Base-by-base conservation (phyloP, 1,284 basidiomycete genomes). In the Rhodotorula sp. region DNA sequence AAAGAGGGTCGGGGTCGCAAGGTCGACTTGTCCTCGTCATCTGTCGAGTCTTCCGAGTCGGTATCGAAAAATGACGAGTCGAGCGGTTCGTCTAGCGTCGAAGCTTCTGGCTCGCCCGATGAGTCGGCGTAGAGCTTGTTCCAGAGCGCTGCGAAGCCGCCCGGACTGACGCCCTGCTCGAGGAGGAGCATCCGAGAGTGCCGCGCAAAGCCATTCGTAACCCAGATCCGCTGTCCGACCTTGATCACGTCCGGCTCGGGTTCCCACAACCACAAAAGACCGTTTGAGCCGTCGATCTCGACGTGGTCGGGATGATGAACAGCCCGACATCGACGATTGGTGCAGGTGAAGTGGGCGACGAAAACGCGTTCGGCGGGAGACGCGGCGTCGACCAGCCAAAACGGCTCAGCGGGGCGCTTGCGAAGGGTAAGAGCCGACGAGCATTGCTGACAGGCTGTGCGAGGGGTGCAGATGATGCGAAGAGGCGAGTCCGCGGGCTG, bases 261-360 rank as follows among this genome's bases (percentile, higher is more conserved):
- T 11, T 71, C 66, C 60, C 61, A 71, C 2, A 71, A 20, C 70
- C 70, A 71, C 0, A 67, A 34, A 2, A 16, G 22, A 1, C 18
- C 10, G 1, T 9, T 8, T 8, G 15, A 8, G 10, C 47, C 26
- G 16, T 13, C 1, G 20, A 65, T 28, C 34, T 71, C 66, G 64
- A 71, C 58, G n/a, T 71, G 65, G 31, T 71, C 70, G 28, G 67
- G 60, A 3, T 63, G 16, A 34, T 71, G 64, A 0, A 54, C 9
- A 0, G 66, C 67, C 7, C 57, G 30, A n/a, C 70, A 71, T 2
- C 9, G 1, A n/a, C 24, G 50, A 24, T 61, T 61, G 16, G 51
- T n/a, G 58, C 68, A 70, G 40, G 28, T 26, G n/a, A 66, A 61
- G 9, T 37, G n/a, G 1, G 64, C 64, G 58, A 65, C 48, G 40